Evolutionary conservation across 306 rosid genomes (phyloP), one percentile per base, ranked within the genome.

Genomic region (Casuarina glauca): DNA sequence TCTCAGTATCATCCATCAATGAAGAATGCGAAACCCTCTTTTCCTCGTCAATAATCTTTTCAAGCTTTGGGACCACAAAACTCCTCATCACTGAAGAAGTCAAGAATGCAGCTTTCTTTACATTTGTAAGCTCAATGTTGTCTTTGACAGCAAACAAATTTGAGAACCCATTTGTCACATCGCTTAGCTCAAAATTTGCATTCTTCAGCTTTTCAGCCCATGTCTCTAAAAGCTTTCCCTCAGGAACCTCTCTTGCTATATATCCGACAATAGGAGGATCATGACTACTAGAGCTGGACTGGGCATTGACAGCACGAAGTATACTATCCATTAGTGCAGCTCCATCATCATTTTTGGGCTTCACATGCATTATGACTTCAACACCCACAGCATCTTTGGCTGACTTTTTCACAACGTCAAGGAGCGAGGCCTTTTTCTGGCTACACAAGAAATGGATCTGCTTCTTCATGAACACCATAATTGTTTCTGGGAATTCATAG

Each of bases 1-100:
- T 94, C 91, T 94, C 98, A 8, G 98, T 89, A 82, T 92, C 98
- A 38, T 89, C 96, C 97, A 94, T 94, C 83, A 94, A 84, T 16
- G 88, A 77, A 32, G 97, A 94, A 87, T 94, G 98, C 35, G 87
- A 70, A 46, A 94, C 78, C 79, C 90, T 87, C 90, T 88, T 92
- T 87, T 94, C 98, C 73, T 92, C 97, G 55, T 94, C 98, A 73
- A 94, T 94, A 68, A 92, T 90, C 75, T 85, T 92, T 86, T 94
- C 98, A 80, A 94, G 91, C 84, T 92, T 94, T 0, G 94, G 80
- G 61, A 93, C 93, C 50, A 94, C 96, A 57, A 92, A 85, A 76
- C 90, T 88, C 64, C 88, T 90, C 97, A 94, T 87, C 78, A 89
- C 98, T 64, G 79, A 82, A 32, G 91, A 80, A 17, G 94, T 89